Evolutionary conservation across 257 asterid species (phyloP).

Genomic region (Nicotiana tabacum): DNA sequence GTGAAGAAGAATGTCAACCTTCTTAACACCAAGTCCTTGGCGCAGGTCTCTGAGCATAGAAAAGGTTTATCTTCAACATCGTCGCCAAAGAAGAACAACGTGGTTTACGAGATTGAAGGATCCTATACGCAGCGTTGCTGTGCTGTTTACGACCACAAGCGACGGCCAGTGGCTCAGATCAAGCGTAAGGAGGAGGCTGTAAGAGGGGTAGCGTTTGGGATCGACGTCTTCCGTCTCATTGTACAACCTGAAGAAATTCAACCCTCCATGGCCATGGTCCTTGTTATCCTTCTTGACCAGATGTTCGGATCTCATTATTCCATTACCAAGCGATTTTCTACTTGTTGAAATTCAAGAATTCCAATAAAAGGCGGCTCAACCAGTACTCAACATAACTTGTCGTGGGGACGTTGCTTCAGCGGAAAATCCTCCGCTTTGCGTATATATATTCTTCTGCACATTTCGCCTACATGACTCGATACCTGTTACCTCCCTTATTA

Average conservation of each 20-base stretch:
- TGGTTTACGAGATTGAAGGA: slow-evolving; percentile 46
- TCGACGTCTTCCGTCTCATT: slow-evolving; percentile 53
- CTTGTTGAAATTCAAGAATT: not conserved
- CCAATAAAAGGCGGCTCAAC: not conserved
- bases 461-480: not conserved
- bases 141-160: slow-evolving; percentile 42
- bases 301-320: slow-evolving; percentile 44
- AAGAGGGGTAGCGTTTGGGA: slow-evolving; percentile 46
- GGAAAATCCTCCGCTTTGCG: not conserved
- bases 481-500: not conserved
- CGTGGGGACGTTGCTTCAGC: not conserved
- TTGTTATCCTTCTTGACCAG: slow-evolving; percentile 65
- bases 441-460: not conserved
- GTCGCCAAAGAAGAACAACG: not conserved
- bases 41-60: slow-evolving; percentile 24
- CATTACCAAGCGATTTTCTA: not conserved
- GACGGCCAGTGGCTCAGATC: slow-evolving; percentile 58
- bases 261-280: slow-evolving; percentile 46
- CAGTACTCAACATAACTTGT: not conserved
- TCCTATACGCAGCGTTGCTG: slow-evolving; percentile 48
- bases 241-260: slow-evolving; percentile 51
- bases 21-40: slow-evolving; percentile 31
- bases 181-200: slow-evolving; percentile 56
- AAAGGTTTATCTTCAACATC: not conserved
- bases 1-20: slow-evolving; percentile 43